These are phyloP conservation scores for Coriaria nepalensis DNA, from an alignment of 306 rosid genomes.

Conservation along the genomic window DNA sequence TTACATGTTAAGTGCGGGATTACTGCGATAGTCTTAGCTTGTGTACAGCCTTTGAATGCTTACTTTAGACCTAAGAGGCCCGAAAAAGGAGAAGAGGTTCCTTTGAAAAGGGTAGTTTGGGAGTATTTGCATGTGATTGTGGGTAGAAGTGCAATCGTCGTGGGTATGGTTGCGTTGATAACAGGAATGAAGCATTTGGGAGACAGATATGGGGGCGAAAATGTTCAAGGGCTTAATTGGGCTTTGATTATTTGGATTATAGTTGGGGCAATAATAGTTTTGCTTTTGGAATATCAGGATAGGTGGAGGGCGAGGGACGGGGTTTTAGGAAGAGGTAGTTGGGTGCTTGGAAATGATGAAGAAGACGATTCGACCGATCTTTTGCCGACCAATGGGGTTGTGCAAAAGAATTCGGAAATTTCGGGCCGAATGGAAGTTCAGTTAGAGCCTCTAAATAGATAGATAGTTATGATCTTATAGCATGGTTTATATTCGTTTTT, in stretches of 20 bases:
- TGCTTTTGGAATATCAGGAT: conserved; percentile 49
- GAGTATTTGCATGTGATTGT: conserved; percentile 56
- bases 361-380: conserved; percentile 77
- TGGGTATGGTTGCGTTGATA: conserved; percentile 63
- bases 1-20: conserved; percentile 68
- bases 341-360: conserved; percentile 77
- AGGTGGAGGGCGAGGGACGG: conserved; percentile 30
- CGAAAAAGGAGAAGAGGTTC: conserved; percentile 36
- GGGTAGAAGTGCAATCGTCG: conserved; percentile 58
- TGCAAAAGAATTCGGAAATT: conserved; percentile 33
- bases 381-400: conserved; percentile 28
- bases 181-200: conserved; percentile 91
- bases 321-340: conserved; percentile 50
- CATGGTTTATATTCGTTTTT: no score
- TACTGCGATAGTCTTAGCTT: conserved; percentile 50
- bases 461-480: conserved; percentile 10
- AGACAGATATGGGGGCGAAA: conserved; percentile 52
- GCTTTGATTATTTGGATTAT: conserved; percentile 66
- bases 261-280: conserved; percentile 32
- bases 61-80: conserved; percentile 47
- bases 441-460: conserved; percentile 68
- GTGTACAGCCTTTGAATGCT: conserved; percentile 65
- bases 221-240: conserved; percentile 53
- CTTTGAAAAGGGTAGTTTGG: conserved; percentile 57
- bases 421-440: conserved; percentile 77